Base-by-base conservation (phyloP, 2,329 filamentous ascomycete species). In the Colletotrichum euphorbiae region DNA sequence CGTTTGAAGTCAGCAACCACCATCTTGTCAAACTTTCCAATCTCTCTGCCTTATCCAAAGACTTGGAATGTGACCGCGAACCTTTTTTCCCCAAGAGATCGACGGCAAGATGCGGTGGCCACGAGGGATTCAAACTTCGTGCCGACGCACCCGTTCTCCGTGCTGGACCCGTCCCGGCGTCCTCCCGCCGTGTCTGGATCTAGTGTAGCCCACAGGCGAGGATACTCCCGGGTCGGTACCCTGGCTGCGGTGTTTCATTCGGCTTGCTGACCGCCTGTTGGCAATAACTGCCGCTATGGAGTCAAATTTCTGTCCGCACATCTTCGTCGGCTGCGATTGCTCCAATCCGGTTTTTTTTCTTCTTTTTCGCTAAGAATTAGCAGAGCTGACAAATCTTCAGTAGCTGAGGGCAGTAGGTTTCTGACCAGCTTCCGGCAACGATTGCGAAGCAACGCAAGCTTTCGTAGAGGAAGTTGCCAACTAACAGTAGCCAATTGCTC, bases 1-100 rank as follows among this genome's bases (percentile, higher is more conserved):
- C 45, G 46, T 65, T 68, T 65, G 60, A 68, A 48, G 60, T 55
- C n/a, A 21, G 21, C 61, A 54, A 65, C 60, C 61, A 64, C 61
- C 48, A 40, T 21, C 21, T 8, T 42, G 40, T 46, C 65, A 68
- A 38, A 48, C 52, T 54, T 61, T 42, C 28, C 17, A 31, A 65
- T 38, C 21, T 38, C 24, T 42, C 13, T 33, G 58, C 52, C 65
- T 58, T 68, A 55, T 43, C 45, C 61, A 52, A 42, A 59, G 65
- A 19, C 28, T 55, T 59, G 61, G 48, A 45, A 55, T 59, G 61
- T 42, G 54, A 40, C 54, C 13, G 48, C 33, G 45, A 59, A 65
- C 54, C 24, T 58, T 63, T 19, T 36, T 28, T 33, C 52, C 24
- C 52, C 24, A 13, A 15, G 36, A 54, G 61, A 65, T 65, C 46